These are phyloP conservation scores for Antitrichia curtipendula DNA, from an alignment of 225 moss, liverwort and hornwort species.

Conservation along the genomic window DNA sequence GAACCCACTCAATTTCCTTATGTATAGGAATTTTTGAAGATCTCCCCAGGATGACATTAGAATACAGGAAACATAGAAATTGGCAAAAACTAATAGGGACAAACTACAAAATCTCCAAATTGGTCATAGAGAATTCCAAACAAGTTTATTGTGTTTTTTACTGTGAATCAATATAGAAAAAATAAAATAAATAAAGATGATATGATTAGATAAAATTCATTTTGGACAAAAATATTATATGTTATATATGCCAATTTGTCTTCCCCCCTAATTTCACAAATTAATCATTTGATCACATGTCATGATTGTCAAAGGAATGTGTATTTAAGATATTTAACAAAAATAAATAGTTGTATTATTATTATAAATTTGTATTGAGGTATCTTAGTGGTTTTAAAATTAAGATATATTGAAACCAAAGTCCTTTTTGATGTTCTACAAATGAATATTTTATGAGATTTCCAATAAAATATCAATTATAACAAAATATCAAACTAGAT, in stretches of 20 bases:
- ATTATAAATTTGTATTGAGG: background rate
- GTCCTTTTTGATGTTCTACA: background rate
- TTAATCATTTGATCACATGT: background rate
- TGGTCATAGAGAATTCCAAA: too few species aligned
- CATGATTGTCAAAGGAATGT: too few species aligned
- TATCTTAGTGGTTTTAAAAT: background rate
- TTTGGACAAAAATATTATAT: background rate
- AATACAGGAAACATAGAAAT: too few species aligned
- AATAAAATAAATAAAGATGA: background rate
- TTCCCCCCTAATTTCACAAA: background rate
- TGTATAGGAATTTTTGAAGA: too few species aligned
- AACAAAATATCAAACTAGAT: background rate
- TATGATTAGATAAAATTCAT: background rate
- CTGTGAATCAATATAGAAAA: background rate
- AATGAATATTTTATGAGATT: background rate
- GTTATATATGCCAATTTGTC: background rate
- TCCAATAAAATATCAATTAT: background rate
- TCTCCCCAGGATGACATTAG: too few species aligned
- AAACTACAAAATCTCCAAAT: too few species aligned
- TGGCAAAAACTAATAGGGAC: too few species aligned
- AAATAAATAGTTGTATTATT: background rate
- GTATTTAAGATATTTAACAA: background rate
- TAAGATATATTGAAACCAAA: background rate
- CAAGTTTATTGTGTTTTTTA: too few species aligned
- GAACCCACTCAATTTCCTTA: too few species aligned